phyloP scores from a whole-genome alignment of 2,329 filamentous ascomycete species.

The Sporothrix brasiliensis region DNA sequence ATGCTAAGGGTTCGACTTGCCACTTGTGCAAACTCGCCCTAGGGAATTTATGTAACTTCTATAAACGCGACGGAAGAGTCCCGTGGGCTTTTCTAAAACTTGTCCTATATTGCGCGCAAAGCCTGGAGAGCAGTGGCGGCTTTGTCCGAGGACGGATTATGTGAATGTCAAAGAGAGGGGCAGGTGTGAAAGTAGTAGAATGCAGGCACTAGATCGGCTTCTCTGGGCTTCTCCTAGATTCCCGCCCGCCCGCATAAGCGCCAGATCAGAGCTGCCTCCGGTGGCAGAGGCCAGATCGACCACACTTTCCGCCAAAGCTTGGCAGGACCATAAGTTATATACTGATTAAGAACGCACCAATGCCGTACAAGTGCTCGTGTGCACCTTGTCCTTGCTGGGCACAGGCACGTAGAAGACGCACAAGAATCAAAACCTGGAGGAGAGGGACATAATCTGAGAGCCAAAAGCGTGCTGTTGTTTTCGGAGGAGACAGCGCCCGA shows the following conservation, averaged over 20 bases:
- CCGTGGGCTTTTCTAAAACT: background rate
- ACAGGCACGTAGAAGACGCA: background rate
- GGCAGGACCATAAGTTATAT: background rate
- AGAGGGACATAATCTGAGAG: background rate
- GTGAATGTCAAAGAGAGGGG: background rate
- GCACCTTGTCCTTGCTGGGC: background rate
- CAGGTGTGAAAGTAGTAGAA: background rate
- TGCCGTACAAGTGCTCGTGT: background rate
- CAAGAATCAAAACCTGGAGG: slow-evolving; percentile 3
- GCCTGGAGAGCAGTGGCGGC: background rate
- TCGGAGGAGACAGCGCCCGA: background rate
- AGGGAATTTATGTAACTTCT: background rate
- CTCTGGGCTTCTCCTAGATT: slow-evolving; percentile 22
- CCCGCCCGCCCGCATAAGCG: slow-evolving; percentile 27
- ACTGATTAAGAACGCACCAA: background rate
- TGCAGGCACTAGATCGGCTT: slow-evolving; percentile 17
- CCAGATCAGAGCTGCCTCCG: background rate
- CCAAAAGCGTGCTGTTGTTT: background rate
- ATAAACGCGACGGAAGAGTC: background rate
- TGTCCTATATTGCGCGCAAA: background rate
- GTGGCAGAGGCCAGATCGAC: background rate
- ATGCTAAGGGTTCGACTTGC: slow-evolving; percentile 4
- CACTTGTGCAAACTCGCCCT: slow-evolving; percentile 11
- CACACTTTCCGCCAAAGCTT: background rate
- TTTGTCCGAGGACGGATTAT: background rate